Conservation (phyloP, 2,329 filamentous ascomycete genomes). For the Microascus cirrosus region DNA sequence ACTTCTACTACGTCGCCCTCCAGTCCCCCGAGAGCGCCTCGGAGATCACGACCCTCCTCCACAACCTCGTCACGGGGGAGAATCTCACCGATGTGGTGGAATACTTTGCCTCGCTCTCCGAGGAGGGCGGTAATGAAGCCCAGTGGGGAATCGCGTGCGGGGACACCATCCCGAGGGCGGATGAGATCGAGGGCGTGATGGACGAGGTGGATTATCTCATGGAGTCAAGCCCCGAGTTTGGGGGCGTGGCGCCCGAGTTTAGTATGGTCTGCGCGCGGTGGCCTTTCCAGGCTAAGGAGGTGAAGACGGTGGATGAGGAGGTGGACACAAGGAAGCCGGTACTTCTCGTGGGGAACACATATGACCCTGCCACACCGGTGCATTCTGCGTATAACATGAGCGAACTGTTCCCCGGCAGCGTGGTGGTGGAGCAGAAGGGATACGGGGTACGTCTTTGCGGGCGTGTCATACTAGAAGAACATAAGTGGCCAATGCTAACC, state of each 20-base stretch:
- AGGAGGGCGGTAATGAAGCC: conserved; percentile 16
- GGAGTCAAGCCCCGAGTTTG: neutral
- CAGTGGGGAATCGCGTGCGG: conserved; percentile 29
- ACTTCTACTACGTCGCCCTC: conserved; percentile 27
- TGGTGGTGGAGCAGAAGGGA: conserved; percentile 34
- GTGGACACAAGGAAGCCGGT: conserved; percentile 28
- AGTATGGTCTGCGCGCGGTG: conserved; percentile 22
- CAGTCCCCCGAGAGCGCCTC: conserved; percentile 33
- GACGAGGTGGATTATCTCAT: neutral
- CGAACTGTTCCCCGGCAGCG: conserved; percentile 30
- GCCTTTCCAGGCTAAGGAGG: conserved; percentile 18
- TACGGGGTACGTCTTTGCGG: conserved; percentile 33
- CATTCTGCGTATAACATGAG: conserved; percentile 31
- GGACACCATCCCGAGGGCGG: conserved; percentile 16
- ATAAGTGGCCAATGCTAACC: neutral
- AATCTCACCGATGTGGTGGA: conserved; percentile 28
- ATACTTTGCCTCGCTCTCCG: conserved; percentile 6
- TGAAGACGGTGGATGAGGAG: conserved; percentile 16
- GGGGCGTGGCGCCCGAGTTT: neutral
- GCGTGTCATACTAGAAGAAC: neutral
- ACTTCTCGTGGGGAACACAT: conserved; percentile 30
- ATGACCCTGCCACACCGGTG: conserved; percentile 35
- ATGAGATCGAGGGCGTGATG: conserved; percentile 1
- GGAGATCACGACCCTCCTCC: conserved; percentile 28
- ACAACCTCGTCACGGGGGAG: conserved; percentile 29